Evolutionary conservation across 495 filamentous ascomycete species (phyloP).

Genomic region (Xylaria sp.): DNA sequence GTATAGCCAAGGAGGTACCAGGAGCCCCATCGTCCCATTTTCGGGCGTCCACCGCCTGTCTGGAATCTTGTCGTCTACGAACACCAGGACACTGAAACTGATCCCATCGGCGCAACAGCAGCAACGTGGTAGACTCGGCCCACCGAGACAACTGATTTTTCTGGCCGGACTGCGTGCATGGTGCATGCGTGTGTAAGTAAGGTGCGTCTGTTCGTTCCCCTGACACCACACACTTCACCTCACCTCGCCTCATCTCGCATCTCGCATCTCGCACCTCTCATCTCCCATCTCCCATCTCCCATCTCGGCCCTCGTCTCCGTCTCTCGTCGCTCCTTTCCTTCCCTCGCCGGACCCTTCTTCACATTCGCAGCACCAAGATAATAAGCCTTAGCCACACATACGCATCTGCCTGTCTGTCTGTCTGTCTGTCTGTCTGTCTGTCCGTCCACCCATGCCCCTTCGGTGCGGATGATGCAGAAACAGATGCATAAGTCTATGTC

Average conservation of each 20-base stretch:
- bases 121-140: neutral
- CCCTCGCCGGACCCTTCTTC: neutral
- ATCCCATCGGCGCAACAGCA: conserved; percentile 1
- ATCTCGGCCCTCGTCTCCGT: neutral
- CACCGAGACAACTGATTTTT: neutral
- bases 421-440: too few species aligned
- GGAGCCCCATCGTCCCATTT: neutral
- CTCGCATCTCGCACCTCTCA: neutral
- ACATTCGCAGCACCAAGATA: conserved; percentile 4
- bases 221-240: too few species aligned
- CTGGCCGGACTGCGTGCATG: neutral
- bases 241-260: too few species aligned
- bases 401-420: neutral
- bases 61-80: neutral
- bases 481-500: conserved; percentile 2
- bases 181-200: neutral
- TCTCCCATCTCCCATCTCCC: neutral
- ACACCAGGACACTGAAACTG: neutral
- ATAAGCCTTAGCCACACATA: neutral
- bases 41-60: neutral
- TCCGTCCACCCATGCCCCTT: too few species aligned
- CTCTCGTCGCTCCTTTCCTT: neutral
- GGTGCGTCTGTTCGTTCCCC: conserved; percentile 11
- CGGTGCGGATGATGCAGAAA: too few species aligned
- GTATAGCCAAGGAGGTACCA: neutral